Conservation (phyloP, 2,329 filamentous ascomycete species). For the Fusarium neocosmosporiellum region DNA sequence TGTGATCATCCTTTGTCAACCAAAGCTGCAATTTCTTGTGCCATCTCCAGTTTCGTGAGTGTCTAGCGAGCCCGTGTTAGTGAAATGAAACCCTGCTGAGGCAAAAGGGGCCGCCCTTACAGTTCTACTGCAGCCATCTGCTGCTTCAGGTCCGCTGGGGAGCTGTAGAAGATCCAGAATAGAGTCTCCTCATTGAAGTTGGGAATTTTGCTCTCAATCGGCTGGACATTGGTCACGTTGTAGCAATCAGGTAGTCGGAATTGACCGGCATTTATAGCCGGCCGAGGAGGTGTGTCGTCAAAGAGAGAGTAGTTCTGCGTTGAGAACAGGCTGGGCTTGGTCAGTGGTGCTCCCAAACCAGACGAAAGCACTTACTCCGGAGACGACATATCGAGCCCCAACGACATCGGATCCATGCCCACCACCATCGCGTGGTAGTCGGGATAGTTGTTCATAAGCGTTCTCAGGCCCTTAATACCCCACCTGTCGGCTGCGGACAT, state of each 20-base stretch:
- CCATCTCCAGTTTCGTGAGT: slow-evolving; percentile 74
- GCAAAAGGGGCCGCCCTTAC: slow-evolving; percentile 53
- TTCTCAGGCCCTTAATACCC: slow-evolving; percentile 72
- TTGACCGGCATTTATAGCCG: slow-evolving; percentile 61
- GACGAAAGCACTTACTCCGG: slow-evolving; percentile 63
- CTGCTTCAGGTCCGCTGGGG: slow-evolving; percentile 71
- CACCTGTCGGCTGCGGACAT: slow-evolving; percentile 73
- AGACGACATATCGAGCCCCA: slow-evolving; percentile 69
- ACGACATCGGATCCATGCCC: slow-evolving; percentile 67
- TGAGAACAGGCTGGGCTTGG: slow-evolving; percentile 60
- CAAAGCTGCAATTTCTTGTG: slow-evolving; percentile 75
- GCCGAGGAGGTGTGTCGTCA: slow-evolving; percentile 68
- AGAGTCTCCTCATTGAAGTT: slow-evolving; percentile 77
- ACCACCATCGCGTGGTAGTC: slow-evolving; percentile 71
- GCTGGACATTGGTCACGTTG: slow-evolving; percentile 73
- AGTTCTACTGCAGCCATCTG: slow-evolving; percentile 72
- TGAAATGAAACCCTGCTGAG: not conserved
- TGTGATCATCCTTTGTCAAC: slow-evolving; percentile 75
- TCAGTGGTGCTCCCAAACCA: slow-evolving; percentile 27
- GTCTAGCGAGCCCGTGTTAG: slow-evolving; percentile 54
- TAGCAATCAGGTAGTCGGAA: slow-evolving; percentile 74
- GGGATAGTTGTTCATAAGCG: slow-evolving; percentile 72
- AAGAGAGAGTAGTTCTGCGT: slow-evolving; percentile 71
- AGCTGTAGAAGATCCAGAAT: slow-evolving; percentile 78
- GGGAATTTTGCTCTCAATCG: slow-evolving; percentile 72